phyloP scores from a whole-genome alignment of 306 rosid genomes.

The Cucumis hystrix region DNA sequence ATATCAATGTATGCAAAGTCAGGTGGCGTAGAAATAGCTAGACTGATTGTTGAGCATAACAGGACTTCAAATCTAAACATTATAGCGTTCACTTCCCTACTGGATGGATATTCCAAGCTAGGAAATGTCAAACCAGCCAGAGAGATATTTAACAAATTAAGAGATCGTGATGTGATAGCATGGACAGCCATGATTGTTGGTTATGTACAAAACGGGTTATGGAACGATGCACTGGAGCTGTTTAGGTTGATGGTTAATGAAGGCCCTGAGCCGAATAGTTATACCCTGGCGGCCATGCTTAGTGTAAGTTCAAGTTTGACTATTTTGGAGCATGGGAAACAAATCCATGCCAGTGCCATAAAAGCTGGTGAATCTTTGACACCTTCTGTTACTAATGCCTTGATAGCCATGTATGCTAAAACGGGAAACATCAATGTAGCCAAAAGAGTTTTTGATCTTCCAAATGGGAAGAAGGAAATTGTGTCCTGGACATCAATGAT shows the following conservation, averaged over 20 bases:
- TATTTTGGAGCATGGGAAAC: conserved; percentile 66
- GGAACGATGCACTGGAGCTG: conserved; percentile 47
- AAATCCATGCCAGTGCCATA: conserved; percentile 59
- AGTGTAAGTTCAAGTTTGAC: conserved; percentile 65
- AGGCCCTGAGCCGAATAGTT: conserved; percentile 70
- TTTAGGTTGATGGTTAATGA: conserved; percentile 50
- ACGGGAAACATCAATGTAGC: conserved; percentile 64
- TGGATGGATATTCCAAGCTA: conserved; percentile 69
- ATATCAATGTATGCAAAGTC: conserved; percentile 75
- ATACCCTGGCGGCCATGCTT: conserved; percentile 58
- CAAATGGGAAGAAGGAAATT: conserved; percentile 28
- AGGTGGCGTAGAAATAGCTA: conserved; percentile 48
- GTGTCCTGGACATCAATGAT: conserved; percentile 86
- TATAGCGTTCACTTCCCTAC: conserved; percentile 68
- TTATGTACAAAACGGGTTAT: conserved; percentile 53
- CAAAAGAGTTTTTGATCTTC: conserved; percentile 40
- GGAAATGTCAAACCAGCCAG: conserved; percentile 68
- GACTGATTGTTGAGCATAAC: conserved; percentile 28
- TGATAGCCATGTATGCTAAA: conserved; percentile 76
- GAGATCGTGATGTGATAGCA: conserved; percentile 51
- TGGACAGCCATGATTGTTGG: conserved; percentile 97
- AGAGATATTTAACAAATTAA: conserved; percentile 60
- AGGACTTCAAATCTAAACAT: conserved; percentile 38
- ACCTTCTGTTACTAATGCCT: conserved; percentile 67
- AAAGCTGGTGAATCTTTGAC: conserved; percentile 47